phyloP scores from a whole-genome alignment of 1,139 yeast genomes.

The Kurtzmaniella quercitrusa region DNA sequence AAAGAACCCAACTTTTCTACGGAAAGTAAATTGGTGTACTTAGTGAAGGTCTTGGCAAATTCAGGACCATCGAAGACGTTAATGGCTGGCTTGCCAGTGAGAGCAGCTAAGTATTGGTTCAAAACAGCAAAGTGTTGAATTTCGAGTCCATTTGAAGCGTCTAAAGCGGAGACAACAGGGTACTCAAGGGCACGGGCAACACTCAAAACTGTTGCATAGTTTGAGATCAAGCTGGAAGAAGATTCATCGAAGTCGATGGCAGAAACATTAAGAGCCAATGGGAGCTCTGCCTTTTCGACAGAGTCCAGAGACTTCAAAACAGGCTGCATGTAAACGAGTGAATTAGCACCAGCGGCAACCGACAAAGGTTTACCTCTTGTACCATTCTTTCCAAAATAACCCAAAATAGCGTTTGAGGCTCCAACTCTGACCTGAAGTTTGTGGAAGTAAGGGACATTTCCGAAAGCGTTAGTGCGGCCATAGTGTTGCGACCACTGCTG shows the following conservation, averaged over 20 bases:
- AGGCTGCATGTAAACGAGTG: conserved; percentile 66
- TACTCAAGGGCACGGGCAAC: conserved; percentile 63
- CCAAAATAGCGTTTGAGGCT: conserved; percentile 76
- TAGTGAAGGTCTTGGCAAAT: conserved; percentile 54
- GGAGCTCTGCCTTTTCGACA: conserved; percentile 32
- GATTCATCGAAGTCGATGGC: conserved; percentile 64
- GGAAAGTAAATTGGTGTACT: conserved; percentile 43
- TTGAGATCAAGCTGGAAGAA: conserved; percentile 53
- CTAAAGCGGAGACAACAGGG: conserved; percentile 71
- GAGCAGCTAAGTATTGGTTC: conserved; percentile 57
- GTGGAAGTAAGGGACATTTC: conserved; percentile 54
- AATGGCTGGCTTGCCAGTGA: conserved; percentile 54
- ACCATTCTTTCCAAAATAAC: conserved; percentile 51
- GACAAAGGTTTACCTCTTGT: conserved; percentile 39
- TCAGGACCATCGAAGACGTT: conserved; percentile 80
- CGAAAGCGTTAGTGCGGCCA: conserved; percentile 49
- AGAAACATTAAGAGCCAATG: conserved; percentile 68
- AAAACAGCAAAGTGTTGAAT: conserved; percentile 66
- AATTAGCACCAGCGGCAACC: conserved; percentile 65
- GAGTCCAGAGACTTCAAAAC: conserved; percentile 32
- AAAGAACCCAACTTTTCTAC: conserved; percentile 41
- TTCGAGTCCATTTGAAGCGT: conserved; percentile 47
- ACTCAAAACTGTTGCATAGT: conserved; percentile 61
- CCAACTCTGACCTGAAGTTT: conserved; percentile 78
- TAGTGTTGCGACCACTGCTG: conserved; percentile 56